Percentiles rank a stretch among this genome's conserved stretches.
These are phyloP conservation scores for Lomentospora prolificans DNA, from an alignment of 2,329 filamentous ascomycete species.

Conservation along the genomic window DNA sequence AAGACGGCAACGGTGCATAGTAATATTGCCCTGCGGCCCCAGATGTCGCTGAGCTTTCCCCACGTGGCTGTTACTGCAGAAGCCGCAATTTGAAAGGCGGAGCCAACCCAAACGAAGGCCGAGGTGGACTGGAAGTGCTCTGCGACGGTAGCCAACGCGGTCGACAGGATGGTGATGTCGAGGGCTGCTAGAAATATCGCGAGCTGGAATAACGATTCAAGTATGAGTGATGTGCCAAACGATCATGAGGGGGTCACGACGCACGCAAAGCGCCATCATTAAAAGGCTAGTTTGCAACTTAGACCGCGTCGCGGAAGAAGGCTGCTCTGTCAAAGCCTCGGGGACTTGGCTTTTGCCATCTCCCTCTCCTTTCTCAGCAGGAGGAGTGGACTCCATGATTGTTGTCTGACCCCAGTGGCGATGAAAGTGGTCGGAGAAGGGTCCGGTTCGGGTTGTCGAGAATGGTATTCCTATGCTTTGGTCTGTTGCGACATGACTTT, in stretches of 20 bases:
- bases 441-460: too few relatives aligned
- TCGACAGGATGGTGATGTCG: slow-evolving; percentile 49
- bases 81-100: slow-evolving; percentile 60
- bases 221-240: background rate
- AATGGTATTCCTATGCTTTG: too few relatives aligned
- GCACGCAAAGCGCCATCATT: background rate
- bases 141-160: slow-evolving; percentile 51
- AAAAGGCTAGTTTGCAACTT: background rate
- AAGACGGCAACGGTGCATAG: slow-evolving; percentile 36
- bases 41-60: slow-evolving; percentile 47
- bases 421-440: too few relatives aligned
- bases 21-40: slow-evolving; percentile 41
- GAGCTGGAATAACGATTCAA: slow-evolving; percentile 9
- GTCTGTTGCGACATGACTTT: too few relatives aligned
- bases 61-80: slow-evolving; percentile 52
- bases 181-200: slow-evolving; percentile 34
- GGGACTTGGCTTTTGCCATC: too few relatives aligned
- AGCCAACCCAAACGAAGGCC: slow-evolving; percentile 71
- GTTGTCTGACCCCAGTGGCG: too few relatives aligned
- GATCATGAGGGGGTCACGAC: background rate
- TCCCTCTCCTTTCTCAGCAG: too few relatives aligned
- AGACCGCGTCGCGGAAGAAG: too few relatives aligned
- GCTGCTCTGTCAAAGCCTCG: too few relatives aligned
- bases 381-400: too few relatives aligned
- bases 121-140: slow-evolving; percentile 48